These are phyloP conservation scores for Calonectria leucothoes DNA, from an alignment of 2,329 filamentous ascomycete genomes.

Conservation along the genomic window DNA sequence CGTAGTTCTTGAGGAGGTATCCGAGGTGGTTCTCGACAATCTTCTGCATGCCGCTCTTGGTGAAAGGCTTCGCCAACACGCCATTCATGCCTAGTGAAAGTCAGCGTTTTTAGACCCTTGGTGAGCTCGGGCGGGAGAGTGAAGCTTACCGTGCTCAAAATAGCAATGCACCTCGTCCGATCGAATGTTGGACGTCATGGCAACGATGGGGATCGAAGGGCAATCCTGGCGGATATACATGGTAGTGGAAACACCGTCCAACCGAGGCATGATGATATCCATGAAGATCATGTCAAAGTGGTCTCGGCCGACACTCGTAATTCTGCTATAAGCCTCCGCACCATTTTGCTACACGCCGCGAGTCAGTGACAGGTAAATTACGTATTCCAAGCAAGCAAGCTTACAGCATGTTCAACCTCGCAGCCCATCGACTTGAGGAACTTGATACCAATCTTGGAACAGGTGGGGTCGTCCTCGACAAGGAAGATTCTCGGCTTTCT, in stretches of 20 bases:
- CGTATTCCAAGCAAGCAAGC: conserved; percentile 34
- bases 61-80: conserved; percentile 96
- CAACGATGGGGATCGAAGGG: conserved; percentile 86
- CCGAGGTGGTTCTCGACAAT: conserved; percentile 90
- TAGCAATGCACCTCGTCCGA: conserved; percentile 98
- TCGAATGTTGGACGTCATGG: conserved; percentile 98
- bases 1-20: conserved; percentile 77
- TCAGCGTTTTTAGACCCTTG: conserved; percentile 34
- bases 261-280: conserved; percentile 97
- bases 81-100: conserved; percentile 88
- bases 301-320: conserved; percentile 62
- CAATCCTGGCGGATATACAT: conserved; percentile 92
- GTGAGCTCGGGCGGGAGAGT: conserved; percentile 15
- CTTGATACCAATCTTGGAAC: conserved; percentile 75
- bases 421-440: conserved; percentile 75
- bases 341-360: conserved; percentile 70
- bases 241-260: conserved; percentile 95
- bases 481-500: conserved; percentile 84
- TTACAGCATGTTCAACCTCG: conserved; percentile 74
- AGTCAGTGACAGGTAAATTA: conserved; percentile 26
- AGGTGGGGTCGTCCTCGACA: conserved; percentile 84
- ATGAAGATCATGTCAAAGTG: conserved; percentile 80
- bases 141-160: conserved; percentile 86
- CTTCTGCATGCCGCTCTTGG: conserved; percentile 83
- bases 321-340: conserved; percentile 89